phyloP scores from a whole-genome alignment of 352 stramenopile genomes.

The Phytophthora hibernalis region DNA sequence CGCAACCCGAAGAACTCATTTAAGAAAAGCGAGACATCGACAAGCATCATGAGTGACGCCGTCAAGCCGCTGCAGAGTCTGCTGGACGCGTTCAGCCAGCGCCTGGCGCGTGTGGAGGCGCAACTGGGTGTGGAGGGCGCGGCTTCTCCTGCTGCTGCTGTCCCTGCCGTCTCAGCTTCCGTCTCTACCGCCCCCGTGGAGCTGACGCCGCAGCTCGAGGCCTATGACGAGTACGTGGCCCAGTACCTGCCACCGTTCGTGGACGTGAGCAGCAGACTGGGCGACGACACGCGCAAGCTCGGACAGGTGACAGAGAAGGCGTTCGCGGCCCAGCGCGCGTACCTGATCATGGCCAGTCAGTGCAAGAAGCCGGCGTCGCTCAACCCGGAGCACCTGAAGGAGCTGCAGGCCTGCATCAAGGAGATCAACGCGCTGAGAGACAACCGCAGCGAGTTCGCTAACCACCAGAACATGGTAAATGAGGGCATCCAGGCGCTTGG shows the following conservation, averaged over 20 bases:
- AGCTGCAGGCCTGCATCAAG: conserved; percentile 80
- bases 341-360: conserved; percentile 92
- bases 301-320: conserved; percentile 87
- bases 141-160: conserved; percentile 12
- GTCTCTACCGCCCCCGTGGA: conserved; percentile 37
- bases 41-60: conserved; percentile 57
- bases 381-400: conserved; percentile 76
- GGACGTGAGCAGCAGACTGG: conserved; percentile 75
- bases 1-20: conserved; percentile 23
- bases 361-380: conserved; percentile 93
- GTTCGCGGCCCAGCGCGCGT: conserved; percentile 90
- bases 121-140: conserved; percentile 66
- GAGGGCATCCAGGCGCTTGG: conserved; percentile 86
- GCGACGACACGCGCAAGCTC: conserved; percentile 82
- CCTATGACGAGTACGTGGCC: conserved; percentile 93
- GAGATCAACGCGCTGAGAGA: conserved; percentile 82
- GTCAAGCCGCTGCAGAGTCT: conserved; percentile 86
- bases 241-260: conserved; percentile 88
- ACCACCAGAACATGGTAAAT: conserved; percentile 91
- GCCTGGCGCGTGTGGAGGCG: conserved; percentile 82
- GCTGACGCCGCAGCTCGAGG: conserved; percentile 75
- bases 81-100: conserved; percentile 80
- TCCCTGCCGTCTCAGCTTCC: conserved; percentile 2
- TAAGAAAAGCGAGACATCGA: conserved; percentile 22
- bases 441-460: conserved; percentile 84